Base-by-base conservation (phyloP, 1,284 basidiomycete genomes). In the Cutaneotrichosporon cutaneum region DNA sequence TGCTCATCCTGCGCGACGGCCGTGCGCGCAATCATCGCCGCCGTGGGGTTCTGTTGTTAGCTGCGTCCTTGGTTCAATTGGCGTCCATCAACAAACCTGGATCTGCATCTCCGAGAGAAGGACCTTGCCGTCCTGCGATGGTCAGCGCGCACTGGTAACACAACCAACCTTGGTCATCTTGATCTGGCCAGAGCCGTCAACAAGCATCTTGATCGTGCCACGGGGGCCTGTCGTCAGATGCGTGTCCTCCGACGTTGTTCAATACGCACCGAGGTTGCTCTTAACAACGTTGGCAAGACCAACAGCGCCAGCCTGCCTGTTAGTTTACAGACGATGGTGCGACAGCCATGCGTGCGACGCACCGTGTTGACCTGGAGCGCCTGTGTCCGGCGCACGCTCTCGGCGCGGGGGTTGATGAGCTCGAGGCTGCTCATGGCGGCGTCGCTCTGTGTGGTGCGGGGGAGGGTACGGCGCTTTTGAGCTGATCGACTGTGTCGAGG, bases 81-180 rank as follows among this genome's bases (percentile, higher is more conserved):
- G n/a, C 33, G 10, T 5, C 22, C 5, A 11, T 4, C 24, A 27
- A 70, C 77, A 56, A 42, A 81, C 82, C 74, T 96, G 94, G 73
- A 99, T 99, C 83, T 99, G 96, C 96, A 99, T 99, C 83, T 99
- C 96, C 47, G 94, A 97, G 60, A 99, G 85, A 59, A 99, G 83
- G 50, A 98, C 95, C 82, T 99, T 99, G 71, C 96, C 96, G 77
- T 99, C 96, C 82, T 83, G 63, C 1, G 24, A 16, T 6, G 44
- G 48, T 58, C 30, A 57, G 50, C 24, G 5, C 8, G 16, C 36
- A 24, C 7, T 18, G 24, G 14, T 18, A 3, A 14, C 24, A 4
- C 18, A 3, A 54, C 77, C 58, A 58, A 82, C 82, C 83, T 99
- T 99, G 71, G 96, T 99, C 92, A 99, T 96, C 85, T 98, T 99